A percentile compares a stretch with the other conserved stretches of the same genome.
Evolutionary conservation across 2,329 filamentous ascomycete genomes (phyloP).

Genomic region (Venturia asperata): DNA sequence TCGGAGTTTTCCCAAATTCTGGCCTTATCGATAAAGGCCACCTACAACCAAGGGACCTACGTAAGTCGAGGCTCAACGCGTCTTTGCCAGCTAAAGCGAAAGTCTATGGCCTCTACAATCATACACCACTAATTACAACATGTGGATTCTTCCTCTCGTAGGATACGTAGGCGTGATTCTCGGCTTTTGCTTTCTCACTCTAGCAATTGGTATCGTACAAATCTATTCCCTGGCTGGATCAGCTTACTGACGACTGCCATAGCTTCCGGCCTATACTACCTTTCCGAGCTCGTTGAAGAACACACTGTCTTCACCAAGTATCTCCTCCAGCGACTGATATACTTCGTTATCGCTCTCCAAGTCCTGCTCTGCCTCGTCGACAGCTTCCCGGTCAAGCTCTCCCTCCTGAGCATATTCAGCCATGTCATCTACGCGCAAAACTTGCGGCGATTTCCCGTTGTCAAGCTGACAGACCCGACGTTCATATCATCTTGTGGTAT

Average conservation of each 20-base stretch:
- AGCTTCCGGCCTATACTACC: conserved; percentile 97
- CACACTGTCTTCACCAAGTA: conserved; percentile 90
- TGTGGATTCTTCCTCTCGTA: conserved; percentile 94
- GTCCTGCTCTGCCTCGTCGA: conserved; percentile 70
- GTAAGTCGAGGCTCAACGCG: background rate
- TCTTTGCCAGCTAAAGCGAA: background rate
- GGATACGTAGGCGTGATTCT: conserved; percentile 82
- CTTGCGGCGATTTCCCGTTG: conserved; percentile 65
- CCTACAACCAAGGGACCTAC: background rate
- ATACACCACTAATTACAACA: conserved; percentile 37
- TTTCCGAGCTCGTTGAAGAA: conserved; percentile 96
- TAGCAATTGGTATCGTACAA: conserved; percentile 69
- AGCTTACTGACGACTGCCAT: conserved; percentile 9
- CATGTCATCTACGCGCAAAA: conserved; percentile 87
- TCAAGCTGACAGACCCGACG: conserved; percentile 79
- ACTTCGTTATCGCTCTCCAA: conserved; percentile 69
- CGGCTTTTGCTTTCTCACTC: conserved; percentile 87
- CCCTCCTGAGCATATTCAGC: conserved; percentile 66
- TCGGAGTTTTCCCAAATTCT: background rate
- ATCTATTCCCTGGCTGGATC: conserved; percentile 13
- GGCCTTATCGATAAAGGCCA: background rate
- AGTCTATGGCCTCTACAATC: background rate
- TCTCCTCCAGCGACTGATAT: conserved; percentile 78
- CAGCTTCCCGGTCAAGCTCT: conserved; percentile 71
- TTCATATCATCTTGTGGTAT: conserved; percentile 77